Percentiles rank a stretch among this genome's conserved stretches.
phyloP scores from a whole-genome alignment of 352 stramenopile species.

The Albugo candida region DNA sequence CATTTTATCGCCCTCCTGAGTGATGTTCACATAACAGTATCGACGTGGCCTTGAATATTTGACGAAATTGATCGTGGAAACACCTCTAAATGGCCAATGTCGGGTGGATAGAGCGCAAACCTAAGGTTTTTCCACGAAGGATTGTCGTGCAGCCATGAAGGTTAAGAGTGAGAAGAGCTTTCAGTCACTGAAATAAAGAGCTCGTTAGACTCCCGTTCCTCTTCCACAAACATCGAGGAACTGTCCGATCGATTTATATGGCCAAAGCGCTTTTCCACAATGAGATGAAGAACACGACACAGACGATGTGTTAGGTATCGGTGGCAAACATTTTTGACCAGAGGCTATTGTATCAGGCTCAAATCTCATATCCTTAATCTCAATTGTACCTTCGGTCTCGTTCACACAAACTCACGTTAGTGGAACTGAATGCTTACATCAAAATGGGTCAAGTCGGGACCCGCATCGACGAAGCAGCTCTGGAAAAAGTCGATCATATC shows the following conservation, averaged over 20 bases:
- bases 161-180: conserved; percentile 41
- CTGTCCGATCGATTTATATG: conserved; percentile 26
- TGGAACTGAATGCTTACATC: conserved; percentile 43
- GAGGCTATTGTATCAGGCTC: conserved; percentile 31
- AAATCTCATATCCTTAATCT: conserved; percentile 16
- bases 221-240: conserved; percentile 7
- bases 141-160: conserved; percentile 28
- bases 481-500: conserved; percentile 8
- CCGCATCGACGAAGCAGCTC: conserved; percentile 6
- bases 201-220: conserved; percentile 3
- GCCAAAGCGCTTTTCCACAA: conserved; percentile 24
- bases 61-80: conserved; percentile 39
- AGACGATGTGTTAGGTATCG: conserved; percentile 31
- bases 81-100: conserved; percentile 38
- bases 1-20: conserved; percentile 30
- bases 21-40: conserved; percentile 35
- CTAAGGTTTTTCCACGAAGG: conserved; percentile 26
- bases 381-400: conserved; percentile 25
- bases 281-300: conserved; percentile 29
- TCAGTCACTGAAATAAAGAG: conserved; percentile 13
- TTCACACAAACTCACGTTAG: conserved; percentile 21
- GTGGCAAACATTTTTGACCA: conserved; percentile 25
- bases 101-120: conserved; percentile 43
- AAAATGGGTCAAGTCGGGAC: conserved; percentile 35
- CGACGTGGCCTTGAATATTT: conserved; percentile 52